Base-by-base conservation (phyloP, 1,139 yeast species). In the Scheffersomyces segobiensis region DNA sequence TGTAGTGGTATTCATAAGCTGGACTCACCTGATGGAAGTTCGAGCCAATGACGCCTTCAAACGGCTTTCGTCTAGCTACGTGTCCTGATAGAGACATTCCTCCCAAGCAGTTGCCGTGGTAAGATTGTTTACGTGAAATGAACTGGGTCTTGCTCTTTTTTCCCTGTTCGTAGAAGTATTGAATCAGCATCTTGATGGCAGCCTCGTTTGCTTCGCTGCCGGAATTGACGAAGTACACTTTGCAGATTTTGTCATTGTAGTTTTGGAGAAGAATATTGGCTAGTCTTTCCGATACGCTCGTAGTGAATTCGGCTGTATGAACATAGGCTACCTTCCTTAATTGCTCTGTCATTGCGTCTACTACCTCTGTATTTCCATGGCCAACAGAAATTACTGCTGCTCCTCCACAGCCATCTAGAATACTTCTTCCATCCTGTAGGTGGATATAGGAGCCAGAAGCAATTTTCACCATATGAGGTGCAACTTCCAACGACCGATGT, bases 321-420 rank as follows among this genome's bases (percentile, higher is more conserved):
- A 60, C 56, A 49, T 65, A 66, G 3, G 62, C 50, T 8, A 62
- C 59, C 39, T 52, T 59, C 20, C 55, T 54, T 26, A 68, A 63
- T 54, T 68, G 74, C n/a, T 65, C 59, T 18, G 57, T 50, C 26
- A 73, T 62, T 17, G 64, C 67, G 1, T 62, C 62, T 6, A 61
- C 56, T 18, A 73, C 63, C 49, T 68, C 74, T 24, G 61, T 57
- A 52, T 68, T 68, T 21, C 66, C 63, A 59, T 71, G 73, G 1
- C 75, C 75, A 7, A 72, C 63, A 3, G 72, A 66, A 20, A 70
- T 63, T 39, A 71, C 75, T 6, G 75, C 75, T 12, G 75, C 75
- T 49, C 77, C 76, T 18, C 76, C 74, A 51, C 68, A 64, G 10
- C 66, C 74, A 59, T 73, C 76, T 14, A 71, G 57, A 17, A 71